phyloP scores from a whole-genome alignment of 164 flowering plant genomes.

The Brasenia schreberi region DNA sequence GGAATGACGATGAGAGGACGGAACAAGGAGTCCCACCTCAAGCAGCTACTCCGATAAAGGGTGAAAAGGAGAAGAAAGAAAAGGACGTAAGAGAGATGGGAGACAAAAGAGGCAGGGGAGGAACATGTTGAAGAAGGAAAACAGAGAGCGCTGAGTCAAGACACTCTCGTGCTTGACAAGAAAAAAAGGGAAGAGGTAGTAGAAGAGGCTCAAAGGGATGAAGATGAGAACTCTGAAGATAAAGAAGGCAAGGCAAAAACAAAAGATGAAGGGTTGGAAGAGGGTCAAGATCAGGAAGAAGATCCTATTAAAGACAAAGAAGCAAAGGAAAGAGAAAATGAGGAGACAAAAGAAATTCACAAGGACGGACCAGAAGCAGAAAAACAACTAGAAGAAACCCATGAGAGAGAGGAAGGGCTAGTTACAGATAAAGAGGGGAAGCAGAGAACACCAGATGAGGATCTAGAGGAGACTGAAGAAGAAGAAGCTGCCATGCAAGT shows the following conservation, averaged over 20 bases:
- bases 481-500: neutral
- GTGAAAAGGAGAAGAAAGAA: neutral
- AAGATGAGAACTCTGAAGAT: no score
- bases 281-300: neutral
- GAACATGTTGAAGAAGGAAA: no score
- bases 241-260: neutral
- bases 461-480: neutral
- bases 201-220: no score
- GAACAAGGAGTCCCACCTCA: neutral
- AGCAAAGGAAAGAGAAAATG: neutral
- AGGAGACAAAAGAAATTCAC: no score
- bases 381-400: neutral
- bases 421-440: neutral
- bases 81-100: no score
- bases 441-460: neutral
- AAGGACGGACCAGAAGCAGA: neutral
- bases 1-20: neutral
- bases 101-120: no score
- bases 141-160: no score
- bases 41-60: neutral
- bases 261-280: neutral
- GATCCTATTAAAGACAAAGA: neutral
- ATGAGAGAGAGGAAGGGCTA: neutral
- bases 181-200: neutral
- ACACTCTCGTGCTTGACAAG: no score